Evolutionary conservation across 2,329 filamentous ascomycete genomes (phyloP).

Genomic region (Aspergillus terreus): DNA sequence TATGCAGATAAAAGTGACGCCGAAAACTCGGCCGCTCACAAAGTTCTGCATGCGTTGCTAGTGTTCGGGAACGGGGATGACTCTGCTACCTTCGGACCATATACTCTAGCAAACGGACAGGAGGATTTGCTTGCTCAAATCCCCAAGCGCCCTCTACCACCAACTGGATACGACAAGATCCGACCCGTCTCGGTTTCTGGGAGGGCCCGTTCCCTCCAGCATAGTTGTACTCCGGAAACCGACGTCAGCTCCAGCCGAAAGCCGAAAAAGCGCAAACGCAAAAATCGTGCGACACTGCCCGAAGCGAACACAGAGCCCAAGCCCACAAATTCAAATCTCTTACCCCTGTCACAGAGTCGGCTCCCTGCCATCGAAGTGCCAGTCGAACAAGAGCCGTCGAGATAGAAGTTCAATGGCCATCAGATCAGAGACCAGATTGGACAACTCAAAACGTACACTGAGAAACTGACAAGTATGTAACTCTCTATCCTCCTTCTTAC

Average conservation of each 20-base stretch:
- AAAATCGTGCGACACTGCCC: background rate
- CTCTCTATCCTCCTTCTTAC: background rate
- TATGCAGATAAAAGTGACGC: constrained; percentile 24
- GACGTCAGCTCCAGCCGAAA: background rate
- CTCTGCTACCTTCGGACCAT: constrained; percentile 3
- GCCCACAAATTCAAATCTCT: constrained; percentile 15
- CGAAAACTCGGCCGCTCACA: constrained; percentile 26
- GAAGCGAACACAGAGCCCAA: background rate
- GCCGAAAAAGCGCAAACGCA: background rate
- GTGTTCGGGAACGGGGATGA: constrained; percentile 6
- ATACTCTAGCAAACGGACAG: constrained; percentile 2
- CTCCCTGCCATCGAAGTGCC: constrained; percentile 10
- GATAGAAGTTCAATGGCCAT: constrained; percentile 16
- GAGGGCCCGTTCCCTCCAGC: background rate
- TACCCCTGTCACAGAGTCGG: constrained; percentile 18
- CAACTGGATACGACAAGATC: background rate
- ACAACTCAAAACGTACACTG: constrained; percentile 3
- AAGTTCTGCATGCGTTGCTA: constrained; percentile 23
- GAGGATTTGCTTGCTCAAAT: background rate
- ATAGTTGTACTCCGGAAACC: background rate
- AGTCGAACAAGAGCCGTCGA: constrained; percentile 7
- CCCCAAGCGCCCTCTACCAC: background rate
- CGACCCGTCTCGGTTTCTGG: background rate
- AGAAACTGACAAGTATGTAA: constrained; percentile 20
- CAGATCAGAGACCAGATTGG: constrained; percentile 12